phyloP scores from a whole-genome alignment of 371 early-diverging fungal species.

The Mortierella sp. region DNA sequence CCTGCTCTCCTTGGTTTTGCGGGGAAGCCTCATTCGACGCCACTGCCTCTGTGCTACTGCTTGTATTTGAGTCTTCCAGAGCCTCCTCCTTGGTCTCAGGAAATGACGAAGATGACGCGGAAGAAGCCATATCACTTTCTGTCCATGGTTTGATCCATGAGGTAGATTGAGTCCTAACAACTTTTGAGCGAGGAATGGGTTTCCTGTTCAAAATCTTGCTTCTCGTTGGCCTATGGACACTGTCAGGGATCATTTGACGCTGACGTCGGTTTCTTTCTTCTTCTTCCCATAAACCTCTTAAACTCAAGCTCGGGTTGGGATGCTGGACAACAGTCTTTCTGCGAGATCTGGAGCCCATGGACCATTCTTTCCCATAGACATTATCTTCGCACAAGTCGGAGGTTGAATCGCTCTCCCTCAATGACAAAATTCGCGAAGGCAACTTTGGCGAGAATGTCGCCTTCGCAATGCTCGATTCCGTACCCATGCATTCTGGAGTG shows the following conservation, averaged over 20 bases:
- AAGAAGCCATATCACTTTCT: neutral
- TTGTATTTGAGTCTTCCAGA: neutral
- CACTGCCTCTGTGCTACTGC: neutral
- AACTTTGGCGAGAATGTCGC: no score
- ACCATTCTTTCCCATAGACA: neutral
- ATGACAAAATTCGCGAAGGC: no score
- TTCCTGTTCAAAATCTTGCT: conserved; percentile 41
- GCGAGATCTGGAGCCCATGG: neutral
- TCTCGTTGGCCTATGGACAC: conserved; percentile 27
- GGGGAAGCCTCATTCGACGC: conserved; percentile 7
- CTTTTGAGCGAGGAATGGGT: conserved; percentile 14
- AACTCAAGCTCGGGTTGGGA: conserved; percentile 7
- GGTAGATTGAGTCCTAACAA: neutral
- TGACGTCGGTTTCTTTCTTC: conserved; percentile 24
- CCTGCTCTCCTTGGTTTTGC: conserved; percentile 11
- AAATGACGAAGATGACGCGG: neutral
- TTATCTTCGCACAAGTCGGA: no score
- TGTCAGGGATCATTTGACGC: conserved; percentile 46
- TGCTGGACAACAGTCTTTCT: conserved; percentile 8
- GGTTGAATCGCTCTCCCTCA: no score
- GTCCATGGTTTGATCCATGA: conserved; percentile 18
- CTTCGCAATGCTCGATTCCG: neutral
- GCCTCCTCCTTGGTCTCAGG: conserved; percentile 6
- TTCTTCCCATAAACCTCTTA: conserved; percentile 50
- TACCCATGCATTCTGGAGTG: no score